Evolutionary conservation across 2,329 filamentous ascomycete species (phyloP).

Genomic region (Dactylellina haptotyla): DNA sequence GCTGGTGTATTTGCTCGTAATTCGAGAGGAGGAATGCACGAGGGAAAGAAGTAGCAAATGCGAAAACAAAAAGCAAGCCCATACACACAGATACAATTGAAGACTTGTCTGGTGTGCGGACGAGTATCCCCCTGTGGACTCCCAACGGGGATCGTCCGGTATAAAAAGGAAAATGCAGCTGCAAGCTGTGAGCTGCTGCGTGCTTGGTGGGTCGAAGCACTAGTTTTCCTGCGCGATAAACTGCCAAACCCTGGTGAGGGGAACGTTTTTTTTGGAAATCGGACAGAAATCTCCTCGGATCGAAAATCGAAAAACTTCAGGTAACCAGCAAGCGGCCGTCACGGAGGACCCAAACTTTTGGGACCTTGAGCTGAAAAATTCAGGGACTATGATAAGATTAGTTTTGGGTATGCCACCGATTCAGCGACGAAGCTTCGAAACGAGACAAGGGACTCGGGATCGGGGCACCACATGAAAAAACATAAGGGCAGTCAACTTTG

Average conservation of each 20-base stretch:
- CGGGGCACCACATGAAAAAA: constrained; percentile 33
- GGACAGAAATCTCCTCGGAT: neutral
- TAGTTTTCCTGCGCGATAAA: neutral
- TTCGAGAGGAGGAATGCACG: constrained; percentile 20
- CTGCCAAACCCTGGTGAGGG: neutral
- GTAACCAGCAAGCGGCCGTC: constrained; percentile 2
- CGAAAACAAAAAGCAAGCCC: neutral
- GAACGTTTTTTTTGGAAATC: too few species aligned
- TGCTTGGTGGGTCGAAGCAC: too few species aligned
- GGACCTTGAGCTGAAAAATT: constrained; percentile 1
- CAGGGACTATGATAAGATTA: constrained; percentile 31
- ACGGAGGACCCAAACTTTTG: constrained; percentile 10
- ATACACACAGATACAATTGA: constrained; percentile 21
- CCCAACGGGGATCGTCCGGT: constrained; percentile 21
- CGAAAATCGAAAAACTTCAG: constrained; percentile 15
- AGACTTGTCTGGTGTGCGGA: constrained; percentile 19
- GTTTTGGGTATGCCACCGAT: constrained; percentile 27
- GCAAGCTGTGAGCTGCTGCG: constrained; percentile 12
- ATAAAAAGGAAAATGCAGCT: constrained; percentile 27
- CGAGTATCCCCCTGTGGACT: constrained; percentile 4
- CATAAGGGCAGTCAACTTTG: neutral
- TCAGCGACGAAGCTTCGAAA: constrained; percentile 28
- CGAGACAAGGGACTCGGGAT: constrained; percentile 37
- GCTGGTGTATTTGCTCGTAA: neutral
- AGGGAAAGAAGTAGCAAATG: constrained; percentile 1